A percentile compares a stretch with the other conserved stretches of the same genome.
phyloP scores from a whole-genome alignment of 345 rosid species.

The Gossypium stocksii region DNA sequence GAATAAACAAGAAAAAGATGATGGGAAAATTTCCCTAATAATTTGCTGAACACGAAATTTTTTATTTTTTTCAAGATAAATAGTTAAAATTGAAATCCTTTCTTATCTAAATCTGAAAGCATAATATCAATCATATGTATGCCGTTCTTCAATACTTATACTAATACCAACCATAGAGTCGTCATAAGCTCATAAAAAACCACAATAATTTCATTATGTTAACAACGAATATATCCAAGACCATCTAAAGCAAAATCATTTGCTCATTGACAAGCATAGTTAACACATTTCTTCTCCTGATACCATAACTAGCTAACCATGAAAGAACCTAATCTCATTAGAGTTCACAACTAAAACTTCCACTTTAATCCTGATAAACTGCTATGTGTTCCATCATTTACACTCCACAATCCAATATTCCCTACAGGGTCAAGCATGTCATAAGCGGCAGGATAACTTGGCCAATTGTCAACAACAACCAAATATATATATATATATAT shows the following conservation, averaged over 20 bases:
- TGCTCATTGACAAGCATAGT: neutral
- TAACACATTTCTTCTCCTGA: neutral
- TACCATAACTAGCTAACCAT: neutral
- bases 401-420: neutral
- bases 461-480: neutral
- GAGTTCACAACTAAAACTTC: neutral
- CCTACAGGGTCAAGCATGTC: neutral
- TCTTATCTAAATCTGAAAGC: neutral
- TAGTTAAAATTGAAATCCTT: neutral
- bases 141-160: neutral
- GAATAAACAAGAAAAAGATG: slow-evolving; percentile 9
- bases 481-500: neutral
- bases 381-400: neutral
- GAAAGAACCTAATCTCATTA: neutral
- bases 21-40: neutral
- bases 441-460: neutral
- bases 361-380: neutral
- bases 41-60: neutral
- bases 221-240: neutral
- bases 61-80: neutral
- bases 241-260: neutral
- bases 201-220: neutral
- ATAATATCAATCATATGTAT: neutral
- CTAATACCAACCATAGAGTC: neutral
- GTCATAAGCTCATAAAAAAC: neutral